Conservation (phyloP, 2,329 filamentous ascomycete species). For the Ophiosphaerella korrae region DNA sequence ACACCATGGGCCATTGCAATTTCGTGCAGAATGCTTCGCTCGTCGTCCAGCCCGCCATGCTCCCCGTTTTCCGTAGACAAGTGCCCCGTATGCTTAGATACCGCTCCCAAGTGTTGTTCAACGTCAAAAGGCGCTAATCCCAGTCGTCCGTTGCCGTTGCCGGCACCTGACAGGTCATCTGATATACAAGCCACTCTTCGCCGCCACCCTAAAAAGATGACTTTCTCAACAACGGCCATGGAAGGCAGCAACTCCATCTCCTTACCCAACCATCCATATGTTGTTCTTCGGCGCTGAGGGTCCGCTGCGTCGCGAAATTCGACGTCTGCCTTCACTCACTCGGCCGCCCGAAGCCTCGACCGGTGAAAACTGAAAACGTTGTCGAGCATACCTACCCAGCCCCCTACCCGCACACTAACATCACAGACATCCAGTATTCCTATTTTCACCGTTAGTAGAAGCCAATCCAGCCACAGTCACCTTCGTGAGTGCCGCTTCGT, state of each 20-base stretch:
- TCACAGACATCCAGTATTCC: neutral
- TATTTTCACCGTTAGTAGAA: neutral
- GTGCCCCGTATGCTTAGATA: no score
- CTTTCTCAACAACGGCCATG: conserved; percentile 11
- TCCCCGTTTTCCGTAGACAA: neutral
- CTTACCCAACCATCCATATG: conserved; percentile 11
- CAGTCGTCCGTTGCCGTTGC: no score
- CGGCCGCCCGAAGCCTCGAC: conserved; percentile 24
- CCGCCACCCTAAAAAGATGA: no score
- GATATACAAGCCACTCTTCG: no score
- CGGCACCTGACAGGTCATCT: no score
- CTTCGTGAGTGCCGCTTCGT: neutral
- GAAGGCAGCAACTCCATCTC: conserved; percentile 24
- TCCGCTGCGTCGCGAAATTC: conserved; percentile 20
- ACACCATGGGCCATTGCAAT: no score
- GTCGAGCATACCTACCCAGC: neutral
- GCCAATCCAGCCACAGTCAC: neutral
- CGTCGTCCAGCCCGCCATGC: no score
- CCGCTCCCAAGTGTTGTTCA: no score
- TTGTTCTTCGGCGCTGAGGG: conserved; percentile 14
- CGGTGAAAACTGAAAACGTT: conserved; percentile 6
- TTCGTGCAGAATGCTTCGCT: no score
- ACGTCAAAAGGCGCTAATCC: no score
- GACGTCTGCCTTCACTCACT: conserved; percentile 28
- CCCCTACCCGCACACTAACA: neutral